Evolutionary conservation across 306 rosid genomes (phyloP).

Genomic region (Malus fusca): DNA sequence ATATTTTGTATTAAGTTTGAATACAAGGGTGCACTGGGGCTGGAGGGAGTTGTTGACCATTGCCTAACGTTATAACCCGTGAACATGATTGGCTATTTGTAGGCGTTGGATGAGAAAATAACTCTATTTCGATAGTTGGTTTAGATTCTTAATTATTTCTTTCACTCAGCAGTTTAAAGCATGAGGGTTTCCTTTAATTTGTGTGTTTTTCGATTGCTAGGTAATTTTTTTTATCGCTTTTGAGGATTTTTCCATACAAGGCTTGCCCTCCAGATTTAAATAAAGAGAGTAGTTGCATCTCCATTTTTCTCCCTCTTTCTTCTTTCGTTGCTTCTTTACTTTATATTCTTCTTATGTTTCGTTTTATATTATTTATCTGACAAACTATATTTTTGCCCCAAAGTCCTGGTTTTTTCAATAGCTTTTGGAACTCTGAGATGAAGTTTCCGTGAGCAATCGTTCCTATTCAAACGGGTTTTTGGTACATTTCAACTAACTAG

Average conservation of each 20-base stretch:
- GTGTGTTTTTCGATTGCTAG: not conserved
- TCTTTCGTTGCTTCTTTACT: not conserved
- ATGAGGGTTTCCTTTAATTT: not conserved
- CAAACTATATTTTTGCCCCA: not conserved
- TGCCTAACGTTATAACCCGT: no score
- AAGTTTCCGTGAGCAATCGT: not conserved
- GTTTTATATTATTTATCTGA: not conserved
- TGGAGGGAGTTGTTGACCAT: not conserved
- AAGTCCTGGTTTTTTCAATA: not conserved
- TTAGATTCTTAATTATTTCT: not conserved
- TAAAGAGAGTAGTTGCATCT: not conserved
- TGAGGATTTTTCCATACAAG: not conserved
- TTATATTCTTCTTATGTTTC: not conserved
- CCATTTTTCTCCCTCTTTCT: not conserved
- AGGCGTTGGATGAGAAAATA: not conserved
- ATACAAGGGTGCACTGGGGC: not conserved
- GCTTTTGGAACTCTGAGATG: not conserved
- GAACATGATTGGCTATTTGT: not conserved
- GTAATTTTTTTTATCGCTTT: not conserved
- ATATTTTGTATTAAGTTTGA: not conserved
- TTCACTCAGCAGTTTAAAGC: not conserved
- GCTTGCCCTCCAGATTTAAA: not conserved
- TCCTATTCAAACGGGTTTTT: not conserved
- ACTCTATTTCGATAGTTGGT: not conserved
- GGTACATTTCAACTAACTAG: not conserved